Evolutionary conservation across 495 filamentous ascomycete genomes (phyloP), one percentile per base, ranked within the genome.

Genomic region (Schizothecium vesticola): DNA sequence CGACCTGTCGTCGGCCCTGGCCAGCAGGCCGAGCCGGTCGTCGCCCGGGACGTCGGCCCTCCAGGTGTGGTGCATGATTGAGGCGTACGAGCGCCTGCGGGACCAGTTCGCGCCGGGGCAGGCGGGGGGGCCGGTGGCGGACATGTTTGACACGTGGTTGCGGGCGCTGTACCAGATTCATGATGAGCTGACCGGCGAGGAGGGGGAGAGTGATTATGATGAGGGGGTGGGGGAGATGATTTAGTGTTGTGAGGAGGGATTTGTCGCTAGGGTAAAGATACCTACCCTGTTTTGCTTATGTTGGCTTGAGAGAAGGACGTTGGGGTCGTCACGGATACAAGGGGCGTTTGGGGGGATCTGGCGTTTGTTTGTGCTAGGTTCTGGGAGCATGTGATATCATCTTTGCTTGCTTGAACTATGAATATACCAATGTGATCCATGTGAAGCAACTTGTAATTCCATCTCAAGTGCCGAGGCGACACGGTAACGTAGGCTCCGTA

Each of bases 21-120:
- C 68, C 10, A 70, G 71, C 51, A 67, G 71, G 31, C 70, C 69
- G 1, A 60, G 62, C n/a, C 69, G 73, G 3, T 43, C 72, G 1
- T 70, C 68, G 4, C 22, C 71, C 4, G 77, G 80, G 80, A 87
- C 71, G 69, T 87, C 75, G 79, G 86, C 79, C 75, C 82, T 79
- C 78, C 89, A 76, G 80, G 86, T 86, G 10, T 81, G 80, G 80
- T 76, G 79, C 19, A 83, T 84, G 82, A 84, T 84, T 59, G 81
- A 83, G 70, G 81, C 81, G 29, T 84, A 84, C 62, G 82, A 83
- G 70, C 70, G 76, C 61, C 57, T 84, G 64, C 70, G 78, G 25
- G 80, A 82, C 24, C 74, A 78, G 63, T 26, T 83, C 5, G 61
- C 71, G 0, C 72, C 72, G 55, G 71, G 67, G 64, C 65, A 71